A percentile compares a stretch with the other conserved stretches of the same genome.
Evolutionary conservation across 2,329 filamentous ascomycete species (phyloP).

Genomic region (Cytospora paraplurivora): DNA sequence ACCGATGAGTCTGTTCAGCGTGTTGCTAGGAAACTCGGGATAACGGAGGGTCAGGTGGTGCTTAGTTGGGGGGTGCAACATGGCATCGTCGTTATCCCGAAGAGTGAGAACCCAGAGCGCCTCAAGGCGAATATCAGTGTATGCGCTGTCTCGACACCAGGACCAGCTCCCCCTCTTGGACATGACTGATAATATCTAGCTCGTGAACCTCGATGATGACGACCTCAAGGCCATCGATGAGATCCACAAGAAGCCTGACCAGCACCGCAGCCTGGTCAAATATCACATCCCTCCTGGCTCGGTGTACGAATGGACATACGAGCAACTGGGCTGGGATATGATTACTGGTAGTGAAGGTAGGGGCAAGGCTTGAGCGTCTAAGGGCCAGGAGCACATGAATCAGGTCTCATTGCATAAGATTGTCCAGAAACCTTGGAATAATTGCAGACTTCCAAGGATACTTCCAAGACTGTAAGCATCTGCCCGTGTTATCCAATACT

Average conservation of each 20-base stretch:
- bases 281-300: slow-evolving; percentile 16
- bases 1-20: slow-evolving; percentile 32
- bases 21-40: slow-evolving; percentile 33
- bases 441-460: too few species aligned
- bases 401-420: background rate
- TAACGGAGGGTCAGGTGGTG: slow-evolving; percentile 18
- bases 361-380: slow-evolving; percentile 10
- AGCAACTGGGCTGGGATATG: slow-evolving; percentile 25
- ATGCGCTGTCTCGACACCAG: background rate
- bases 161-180: background rate
- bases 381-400: background rate
- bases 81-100: slow-evolving; percentile 25
- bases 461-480: too few species aligned
- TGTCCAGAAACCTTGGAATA: background rate
- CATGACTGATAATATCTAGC: slow-evolving; percentile 2
- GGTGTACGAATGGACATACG: slow-evolving; percentile 26
- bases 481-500: too few species aligned
- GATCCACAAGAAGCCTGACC: slow-evolving; percentile 22
- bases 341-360: background rate
- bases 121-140: slow-evolving; percentile 26
- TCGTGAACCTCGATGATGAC: slow-evolving; percentile 21
- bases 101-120: slow-evolving; percentile 26
- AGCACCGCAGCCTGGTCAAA: slow-evolving; percentile 24
- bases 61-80: slow-evolving; percentile 26
- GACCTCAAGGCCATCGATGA: slow-evolving; percentile 19